phyloP scores from a whole-genome alignment of 2,329 filamentous ascomycete genomes.

The Alternaria alternata region DNA sequence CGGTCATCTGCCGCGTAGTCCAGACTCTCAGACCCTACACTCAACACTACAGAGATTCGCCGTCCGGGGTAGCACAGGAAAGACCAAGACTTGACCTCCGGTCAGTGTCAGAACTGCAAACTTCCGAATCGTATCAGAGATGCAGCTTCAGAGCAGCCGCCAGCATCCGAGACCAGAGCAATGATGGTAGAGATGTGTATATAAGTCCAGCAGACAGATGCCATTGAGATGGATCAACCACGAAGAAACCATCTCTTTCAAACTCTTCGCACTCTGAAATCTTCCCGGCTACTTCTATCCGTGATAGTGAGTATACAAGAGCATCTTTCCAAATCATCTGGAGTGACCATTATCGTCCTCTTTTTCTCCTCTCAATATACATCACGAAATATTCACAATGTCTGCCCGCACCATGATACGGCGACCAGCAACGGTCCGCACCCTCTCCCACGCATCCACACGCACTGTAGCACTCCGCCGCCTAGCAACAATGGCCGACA shows the following conservation, averaged over 20 bases:
- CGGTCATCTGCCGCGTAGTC: neutral
- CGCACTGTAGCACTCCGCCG: neutral
- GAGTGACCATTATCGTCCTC: neutral
- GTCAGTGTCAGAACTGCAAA: neutral
- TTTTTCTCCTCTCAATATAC: neutral
- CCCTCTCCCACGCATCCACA: neutral
- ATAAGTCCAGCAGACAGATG: neutral
- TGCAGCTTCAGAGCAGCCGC: neutral
- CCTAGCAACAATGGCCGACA: conserved; percentile 1
- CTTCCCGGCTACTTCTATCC: neutral
- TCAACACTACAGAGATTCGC: neutral
- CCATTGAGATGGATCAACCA: neutral
- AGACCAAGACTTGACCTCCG: neutral
- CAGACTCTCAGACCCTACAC: neutral
- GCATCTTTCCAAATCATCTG: neutral
- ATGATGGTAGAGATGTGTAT: conserved; percentile 2
- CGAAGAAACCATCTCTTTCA: neutral
- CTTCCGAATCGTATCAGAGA: neutral
- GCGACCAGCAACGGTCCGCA: neutral
- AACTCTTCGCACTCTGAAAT: neutral
- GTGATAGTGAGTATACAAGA: neutral
- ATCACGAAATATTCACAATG: neutral
- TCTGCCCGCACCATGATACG: conserved; percentile 6
- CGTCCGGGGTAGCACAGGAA: neutral
- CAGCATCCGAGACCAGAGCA: neutral